These are phyloP conservation scores for Pisolithus tinctorius DNA, from an alignment of 768 basidiomycete species.

Conservation along the genomic window DNA sequence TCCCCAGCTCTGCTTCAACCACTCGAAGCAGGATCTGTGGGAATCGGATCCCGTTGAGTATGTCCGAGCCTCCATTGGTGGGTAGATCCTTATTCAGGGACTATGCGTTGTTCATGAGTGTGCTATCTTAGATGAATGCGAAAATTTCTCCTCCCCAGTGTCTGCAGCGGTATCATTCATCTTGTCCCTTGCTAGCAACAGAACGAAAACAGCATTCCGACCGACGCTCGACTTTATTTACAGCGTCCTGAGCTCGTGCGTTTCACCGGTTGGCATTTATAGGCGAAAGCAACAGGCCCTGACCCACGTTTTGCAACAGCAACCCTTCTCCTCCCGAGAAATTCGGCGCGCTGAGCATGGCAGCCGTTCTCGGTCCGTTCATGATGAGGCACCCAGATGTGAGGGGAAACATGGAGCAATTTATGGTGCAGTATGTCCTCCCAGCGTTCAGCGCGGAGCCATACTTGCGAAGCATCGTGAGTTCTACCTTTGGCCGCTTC, in stretches of 20 bases:
- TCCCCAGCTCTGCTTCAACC: constrained; percentile 78
- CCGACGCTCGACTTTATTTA: constrained; percentile 77
- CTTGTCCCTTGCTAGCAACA: constrained; percentile 66
- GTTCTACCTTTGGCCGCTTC: constrained; percentile 20
- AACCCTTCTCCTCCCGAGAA: constrained; percentile 54
- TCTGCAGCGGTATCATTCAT: constrained; percentile 78
- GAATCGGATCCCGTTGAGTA: constrained; percentile 80
- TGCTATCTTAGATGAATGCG: constrained; percentile 63
- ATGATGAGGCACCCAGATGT: constrained; percentile 84
- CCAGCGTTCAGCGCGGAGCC: constrained; percentile 68
- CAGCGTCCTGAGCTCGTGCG: constrained; percentile 57
- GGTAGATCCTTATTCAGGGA: constrained; percentile 9
- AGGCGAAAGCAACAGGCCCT: background rate
- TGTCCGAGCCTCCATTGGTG: constrained; percentile 68
- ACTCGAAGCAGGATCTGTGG: constrained; percentile 64
- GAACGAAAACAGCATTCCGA: constrained; percentile 78
- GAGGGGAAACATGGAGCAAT: constrained; percentile 68
- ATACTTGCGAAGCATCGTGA: constrained; percentile 71
- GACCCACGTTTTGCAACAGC: constrained; percentile 19
- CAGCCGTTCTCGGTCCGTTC: constrained; percentile 64
- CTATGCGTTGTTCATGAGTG: background rate
- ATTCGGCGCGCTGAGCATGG: constrained; percentile 84
- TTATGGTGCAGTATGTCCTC: constrained; percentile 66
- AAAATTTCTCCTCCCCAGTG: constrained; percentile 69
- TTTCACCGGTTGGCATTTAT: constrained; percentile 6